Evolutionary conservation across 164 flowering plant species (phyloP).

Genomic region (grape (Vitis vinifera)): DNA sequence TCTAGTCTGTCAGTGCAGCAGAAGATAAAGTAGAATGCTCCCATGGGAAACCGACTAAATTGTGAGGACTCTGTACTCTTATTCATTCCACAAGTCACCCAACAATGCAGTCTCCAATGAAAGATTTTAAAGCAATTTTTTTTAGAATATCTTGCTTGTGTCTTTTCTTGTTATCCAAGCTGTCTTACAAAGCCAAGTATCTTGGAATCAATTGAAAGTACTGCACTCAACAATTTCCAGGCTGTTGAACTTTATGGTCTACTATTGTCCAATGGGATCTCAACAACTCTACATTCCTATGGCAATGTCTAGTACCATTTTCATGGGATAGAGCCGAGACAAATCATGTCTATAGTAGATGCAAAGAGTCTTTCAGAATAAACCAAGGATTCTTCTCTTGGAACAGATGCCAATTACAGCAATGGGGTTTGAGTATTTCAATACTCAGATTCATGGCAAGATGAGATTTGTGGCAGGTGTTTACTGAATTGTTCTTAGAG

Average conservation of each 20-base stretch:
- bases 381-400: not conserved
- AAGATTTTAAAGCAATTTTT: not conserved
- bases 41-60: too few species aligned
- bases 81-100: not conserved
- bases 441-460: not conserved
- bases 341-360: not conserved
- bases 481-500: not conserved
- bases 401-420: not conserved
- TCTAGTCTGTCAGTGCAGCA: too few species aligned
- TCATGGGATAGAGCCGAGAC: not conserved
- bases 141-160: not conserved
- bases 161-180: too few species aligned
- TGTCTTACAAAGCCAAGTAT: not conserved
- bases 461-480: not conserved
- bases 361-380: not conserved
- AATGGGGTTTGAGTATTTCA: not conserved
- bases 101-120: not conserved
- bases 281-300: too few species aligned
- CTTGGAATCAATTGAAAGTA: not conserved
- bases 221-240: not conserved
- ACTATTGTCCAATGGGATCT: too few species aligned
- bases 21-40: too few species aligned
- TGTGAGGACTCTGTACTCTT: too few species aligned
- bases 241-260: not conserved
- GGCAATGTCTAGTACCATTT: too few species aligned